phyloP scores from a whole-genome alignment of 169 alveolate species.

The Cryptosporidium felis region DNA sequence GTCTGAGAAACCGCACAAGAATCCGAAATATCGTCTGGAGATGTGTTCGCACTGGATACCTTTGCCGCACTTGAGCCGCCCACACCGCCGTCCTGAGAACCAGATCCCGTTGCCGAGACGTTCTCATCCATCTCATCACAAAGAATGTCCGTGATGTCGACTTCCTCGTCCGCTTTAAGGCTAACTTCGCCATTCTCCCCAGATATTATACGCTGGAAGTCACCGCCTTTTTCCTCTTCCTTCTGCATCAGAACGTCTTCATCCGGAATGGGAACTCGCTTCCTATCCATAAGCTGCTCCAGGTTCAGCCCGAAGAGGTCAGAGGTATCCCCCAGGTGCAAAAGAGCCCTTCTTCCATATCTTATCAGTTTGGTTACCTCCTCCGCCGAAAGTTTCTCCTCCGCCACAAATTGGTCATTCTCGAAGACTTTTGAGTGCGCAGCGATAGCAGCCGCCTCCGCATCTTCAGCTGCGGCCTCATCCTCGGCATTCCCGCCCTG shows the following conservation, averaged over 20 bases:
- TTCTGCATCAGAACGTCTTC: slow-evolving; percentile 68
- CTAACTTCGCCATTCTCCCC: background rate
- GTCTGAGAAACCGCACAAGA: background rate
- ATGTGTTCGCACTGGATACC: background rate
- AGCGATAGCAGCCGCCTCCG: slow-evolving; percentile 74
- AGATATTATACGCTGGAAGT: background rate
- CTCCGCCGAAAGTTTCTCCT: slow-evolving; percentile 66
- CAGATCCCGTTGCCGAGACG: background rate
- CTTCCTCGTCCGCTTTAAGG: slow-evolving; percentile 53
- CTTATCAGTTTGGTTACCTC: slow-evolving; percentile 58
- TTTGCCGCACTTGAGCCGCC: background rate
- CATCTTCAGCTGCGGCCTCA: slow-evolving; percentile 72
- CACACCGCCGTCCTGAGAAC: background rate
- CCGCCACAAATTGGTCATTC: slow-evolving; percentile 60
- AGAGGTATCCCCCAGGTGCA: slow-evolving; percentile 67
- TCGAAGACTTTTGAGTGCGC: slow-evolving; percentile 71
- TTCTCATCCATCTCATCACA: slow-evolving; percentile 52
- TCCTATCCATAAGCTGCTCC: slow-evolving; percentile 60
- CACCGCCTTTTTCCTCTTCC: slow-evolving; percentile 38
- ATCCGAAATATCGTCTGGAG: slow-evolving; percentile 55
- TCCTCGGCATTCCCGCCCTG: slow-evolving; percentile 64
- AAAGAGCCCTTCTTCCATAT: slow-evolving; percentile 50
- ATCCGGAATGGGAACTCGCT: slow-evolving; percentile 66
- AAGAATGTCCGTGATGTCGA: slow-evolving; percentile 54
- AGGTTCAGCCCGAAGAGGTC: slow-evolving; percentile 8